Evolutionary conservation across 768 basidiomycete genomes (phyloP), one percentile per base, ranked within the genome.

Genomic region (Trametes meyenii): DNA sequence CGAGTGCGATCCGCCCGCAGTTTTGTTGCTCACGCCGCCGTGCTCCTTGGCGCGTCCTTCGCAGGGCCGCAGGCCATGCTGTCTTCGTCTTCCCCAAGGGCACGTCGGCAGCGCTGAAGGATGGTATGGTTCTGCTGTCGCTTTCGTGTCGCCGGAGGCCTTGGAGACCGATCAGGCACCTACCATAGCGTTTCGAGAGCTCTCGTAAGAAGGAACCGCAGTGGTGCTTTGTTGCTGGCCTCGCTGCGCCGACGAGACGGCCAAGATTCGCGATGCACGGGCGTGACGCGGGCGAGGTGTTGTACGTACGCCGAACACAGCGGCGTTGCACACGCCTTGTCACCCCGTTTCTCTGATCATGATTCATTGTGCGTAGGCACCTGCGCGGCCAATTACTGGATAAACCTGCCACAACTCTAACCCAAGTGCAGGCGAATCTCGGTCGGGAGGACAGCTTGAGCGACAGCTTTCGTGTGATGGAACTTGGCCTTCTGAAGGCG

Each of bases 101-200:
- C n/a, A 19, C 7, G 33, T 35, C 43, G 26, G 26, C 45, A 44
- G 29, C 44, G 23, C 45, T 16, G 19, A 21, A 8, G 19, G 6
- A 3, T 23, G 8, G 21, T 13, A 2, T 21, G 45, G 14, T 46
- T 4, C 21, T 24, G 12, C 21, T 29, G 14, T 1, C 43, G 19
- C n/a, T 40, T 21, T 26, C 35, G 16, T 50, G 57, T 44, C 57
- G 42, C 17, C 19, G 40, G 26, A 4, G 29, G 50, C 51, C 52
- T 54, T 60, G 52, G 59, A 29, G 42, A 60, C 59, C 59, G 59
- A 60, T 60, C 59, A 60, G 51, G 59, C 39, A 54, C 59, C 14
- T 33, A 14, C 17, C 26, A 16, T 13, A n/a, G 26, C 23, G 42
- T 17, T 33, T 45, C 44, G 24, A 17, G 33, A 53, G 50, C 58